Evolutionary conservation across 2,329 filamentous ascomycete species (phyloP).

Genomic region (Stylonectria norvegica): DNA sequence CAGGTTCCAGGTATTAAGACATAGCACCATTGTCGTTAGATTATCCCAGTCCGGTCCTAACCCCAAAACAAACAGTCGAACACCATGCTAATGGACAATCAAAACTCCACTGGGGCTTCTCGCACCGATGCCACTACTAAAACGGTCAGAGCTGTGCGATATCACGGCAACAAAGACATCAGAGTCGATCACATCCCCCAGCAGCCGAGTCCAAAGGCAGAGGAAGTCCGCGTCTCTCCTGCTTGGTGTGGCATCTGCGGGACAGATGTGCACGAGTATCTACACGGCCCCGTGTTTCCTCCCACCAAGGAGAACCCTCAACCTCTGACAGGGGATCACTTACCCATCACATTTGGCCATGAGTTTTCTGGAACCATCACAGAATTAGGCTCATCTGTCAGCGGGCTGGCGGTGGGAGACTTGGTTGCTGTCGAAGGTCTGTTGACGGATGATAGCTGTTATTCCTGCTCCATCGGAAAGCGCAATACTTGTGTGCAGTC

Average conservation of each 20-base stretch:
- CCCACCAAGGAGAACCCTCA: slow-evolving; percentile 41
- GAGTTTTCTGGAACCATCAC: slow-evolving; percentile 59
- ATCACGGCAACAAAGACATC: neutral
- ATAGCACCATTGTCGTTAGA: too few species aligned
- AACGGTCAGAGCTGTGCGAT: neutral
- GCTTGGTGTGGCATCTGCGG: slow-evolving; percentile 31
- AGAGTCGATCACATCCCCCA: neutral
- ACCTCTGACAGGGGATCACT: slow-evolving; percentile 50
- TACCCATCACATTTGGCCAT: slow-evolving; percentile 59
- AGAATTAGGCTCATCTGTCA: slow-evolving; percentile 50
- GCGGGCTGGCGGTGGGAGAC: slow-evolving; percentile 47
- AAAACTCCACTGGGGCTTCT: neutral
- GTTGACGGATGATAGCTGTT: neutral
- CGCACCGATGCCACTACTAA: neutral
- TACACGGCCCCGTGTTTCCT: slow-evolving; percentile 28
- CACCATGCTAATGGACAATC: neutral
- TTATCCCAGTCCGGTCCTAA: too few species aligned
- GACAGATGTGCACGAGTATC: slow-evolving; percentile 33
- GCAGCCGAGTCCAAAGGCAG: neutral
- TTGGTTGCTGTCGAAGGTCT: neutral
- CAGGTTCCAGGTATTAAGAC: too few species aligned
- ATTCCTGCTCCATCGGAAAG: neutral
- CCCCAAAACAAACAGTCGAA: too few species aligned
- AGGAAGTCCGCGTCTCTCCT: neutral
- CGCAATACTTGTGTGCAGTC: slow-evolving; percentile 41